Conservation (phyloP, 352 stramenopile species). For the Globisporangium perplexum region DNA sequence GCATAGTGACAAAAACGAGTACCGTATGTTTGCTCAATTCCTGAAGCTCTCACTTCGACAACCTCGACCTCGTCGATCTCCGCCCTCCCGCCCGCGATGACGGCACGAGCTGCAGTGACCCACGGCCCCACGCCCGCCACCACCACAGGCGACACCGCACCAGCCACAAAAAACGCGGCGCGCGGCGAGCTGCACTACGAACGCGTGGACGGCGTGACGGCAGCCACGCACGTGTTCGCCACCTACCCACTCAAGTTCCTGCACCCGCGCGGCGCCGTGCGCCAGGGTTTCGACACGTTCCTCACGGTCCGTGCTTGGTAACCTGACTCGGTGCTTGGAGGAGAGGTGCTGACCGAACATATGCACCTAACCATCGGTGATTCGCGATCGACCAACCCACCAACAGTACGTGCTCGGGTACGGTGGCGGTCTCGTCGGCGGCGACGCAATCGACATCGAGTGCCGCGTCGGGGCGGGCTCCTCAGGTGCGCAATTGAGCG, state of each 20-base stretch:
- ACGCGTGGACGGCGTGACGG: conserved; percentile 52
- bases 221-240: conserved; percentile 68
- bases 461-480: conserved; percentile 37
- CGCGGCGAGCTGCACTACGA: conserved; percentile 63
- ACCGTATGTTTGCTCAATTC: too few species aligned
- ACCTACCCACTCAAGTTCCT: conserved; percentile 88
- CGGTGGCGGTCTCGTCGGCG: conserved; percentile 70
- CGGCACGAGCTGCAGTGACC: not conserved
- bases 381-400: not conserved
- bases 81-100: not conserved
- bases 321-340: not conserved
- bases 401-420: conserved; percentile 80
- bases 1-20: too few species aligned
- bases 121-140: not conserved
- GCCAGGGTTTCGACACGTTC: conserved; percentile 59
- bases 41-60: too few species aligned
- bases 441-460: conserved; percentile 64
- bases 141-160: not conserved
- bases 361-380: too few species aligned
- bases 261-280: conserved; percentile 56
- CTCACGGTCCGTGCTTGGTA: conserved; percentile 45
- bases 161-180: conserved; percentile 9
- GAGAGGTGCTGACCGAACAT: not conserved
- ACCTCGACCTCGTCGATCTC: too few species aligned
- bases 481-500: conserved; percentile 26